Percentiles rank a stretch among this genome's conserved stretches.
Conservation (phyloP, 1,284 basidiomycete genomes). For the Ganoderma multipileum region DNA sequence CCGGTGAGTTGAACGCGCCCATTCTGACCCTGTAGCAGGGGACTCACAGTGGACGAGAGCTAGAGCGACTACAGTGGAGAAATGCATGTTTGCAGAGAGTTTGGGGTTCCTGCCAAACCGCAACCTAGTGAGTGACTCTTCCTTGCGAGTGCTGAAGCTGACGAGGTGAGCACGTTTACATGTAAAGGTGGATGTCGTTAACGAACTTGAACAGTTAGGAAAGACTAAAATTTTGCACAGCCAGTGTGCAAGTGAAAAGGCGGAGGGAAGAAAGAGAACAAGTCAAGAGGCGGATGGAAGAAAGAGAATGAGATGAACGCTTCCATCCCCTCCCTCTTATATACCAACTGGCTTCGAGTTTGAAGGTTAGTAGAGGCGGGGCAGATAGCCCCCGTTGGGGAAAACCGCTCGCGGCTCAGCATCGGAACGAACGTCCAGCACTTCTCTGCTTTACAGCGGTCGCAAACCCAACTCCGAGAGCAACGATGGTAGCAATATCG, state of each 20-base stretch:
- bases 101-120: not conserved
- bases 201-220: constrained; percentile 10
- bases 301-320: constrained; percentile 13
- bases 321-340: not conserved
- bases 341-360: not conserved
- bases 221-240: constrained; percentile 16
- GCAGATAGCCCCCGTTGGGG: not conserved
- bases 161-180: not conserved
- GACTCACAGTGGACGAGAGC: constrained; percentile 21
- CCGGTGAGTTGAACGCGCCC: not conserved
- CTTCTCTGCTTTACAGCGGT: too few relatives aligned
- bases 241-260: constrained; percentile 14
- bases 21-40: not conserved
- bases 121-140: not conserved
- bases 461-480: not conserved
- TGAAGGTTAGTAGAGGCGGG: not conserved
- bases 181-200: constrained; percentile 12
- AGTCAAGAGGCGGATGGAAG: constrained; percentile 2
- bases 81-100: constrained; percentile 18
- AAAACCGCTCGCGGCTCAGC: not conserved
- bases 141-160: not conserved
- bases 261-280: constrained; percentile 15
- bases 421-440: not conserved
- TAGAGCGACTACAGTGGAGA: constrained; percentile 18
- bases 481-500: not conserved